These are phyloP conservation scores for Boletales sp. DNA, from an alignment of 768 basidiomycete genomes.

Conservation along the genomic window DNA sequence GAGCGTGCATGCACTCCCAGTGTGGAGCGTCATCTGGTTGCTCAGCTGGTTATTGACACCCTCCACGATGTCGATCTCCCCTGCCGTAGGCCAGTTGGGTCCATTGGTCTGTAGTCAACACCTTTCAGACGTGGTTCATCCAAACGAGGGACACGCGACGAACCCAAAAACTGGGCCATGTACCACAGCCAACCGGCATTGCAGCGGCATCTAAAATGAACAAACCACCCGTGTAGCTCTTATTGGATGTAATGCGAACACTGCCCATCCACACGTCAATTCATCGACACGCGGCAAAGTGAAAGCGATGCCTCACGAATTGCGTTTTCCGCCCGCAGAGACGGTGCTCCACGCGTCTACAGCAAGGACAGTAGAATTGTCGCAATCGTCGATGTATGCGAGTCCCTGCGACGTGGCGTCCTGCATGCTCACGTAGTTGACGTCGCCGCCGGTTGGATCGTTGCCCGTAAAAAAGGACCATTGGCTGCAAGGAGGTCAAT, in stretches of 20 bases:
- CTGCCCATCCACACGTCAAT: constrained; percentile 30
- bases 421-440: constrained; percentile 50
- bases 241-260: constrained; percentile 64
- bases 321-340: constrained; percentile 49
- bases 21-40: constrained; percentile 70
- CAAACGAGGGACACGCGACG: constrained; percentile 7
- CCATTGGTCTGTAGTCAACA: constrained; percentile 38
- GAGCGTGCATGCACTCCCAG: constrained; percentile 39
- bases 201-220: constrained; percentile 70
- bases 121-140: not conserved
- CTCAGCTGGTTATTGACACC: constrained; percentile 56
- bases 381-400: constrained; percentile 53
- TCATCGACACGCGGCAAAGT: not conserved
- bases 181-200: constrained; percentile 69
- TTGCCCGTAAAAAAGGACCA: constrained; percentile 62
- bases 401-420: constrained; percentile 52
- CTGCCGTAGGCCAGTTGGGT: constrained; percentile 47
- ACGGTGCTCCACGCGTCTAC: constrained; percentile 57
- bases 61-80: constrained; percentile 75
- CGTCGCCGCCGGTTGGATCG: constrained; percentile 72
- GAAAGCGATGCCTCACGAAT: constrained; percentile 35
- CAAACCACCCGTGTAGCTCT: constrained; percentile 60
- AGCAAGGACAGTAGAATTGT: constrained; percentile 55
- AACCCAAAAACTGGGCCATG: constrained; percentile 59
- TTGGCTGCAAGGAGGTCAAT: constrained; percentile 36